Evolutionary conservation across 495 filamentous ascomycete genomes (phyloP).

Genomic region (Annulohypoxylon nitens): DNA sequence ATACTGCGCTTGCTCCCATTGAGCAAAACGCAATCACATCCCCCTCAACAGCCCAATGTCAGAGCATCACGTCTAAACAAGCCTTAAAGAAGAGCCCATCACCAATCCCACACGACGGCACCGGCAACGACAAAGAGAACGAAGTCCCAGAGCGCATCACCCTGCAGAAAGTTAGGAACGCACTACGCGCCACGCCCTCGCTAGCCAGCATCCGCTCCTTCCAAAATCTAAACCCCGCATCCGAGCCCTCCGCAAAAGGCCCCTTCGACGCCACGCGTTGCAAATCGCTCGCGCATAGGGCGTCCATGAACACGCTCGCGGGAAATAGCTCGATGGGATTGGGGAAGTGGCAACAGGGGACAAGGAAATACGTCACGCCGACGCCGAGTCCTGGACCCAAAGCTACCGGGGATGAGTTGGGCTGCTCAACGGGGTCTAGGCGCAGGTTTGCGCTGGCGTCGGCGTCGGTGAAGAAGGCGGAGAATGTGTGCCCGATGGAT

Average conservation of each 20-base stretch:
- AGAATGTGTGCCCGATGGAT: constrained; percentile 46
- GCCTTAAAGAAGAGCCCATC: constrained; percentile 51
- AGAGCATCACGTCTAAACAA: constrained; percentile 54
- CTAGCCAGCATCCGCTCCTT: constrained; percentile 21
- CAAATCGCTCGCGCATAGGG: constrained; percentile 37
- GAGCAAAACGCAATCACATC: constrained; percentile 40
- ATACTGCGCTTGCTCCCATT: constrained; percentile 27
- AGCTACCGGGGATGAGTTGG: constrained; percentile 49
- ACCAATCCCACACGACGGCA: neutral
- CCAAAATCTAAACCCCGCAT: neutral
- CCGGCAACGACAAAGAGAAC: constrained; percentile 30
- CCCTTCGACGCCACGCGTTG: constrained; percentile 25
- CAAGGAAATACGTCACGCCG: constrained; percentile 16
- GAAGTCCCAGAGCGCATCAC: constrained; percentile 23
- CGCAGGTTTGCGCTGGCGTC: constrained; percentile 43
- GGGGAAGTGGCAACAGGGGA: constrained; percentile 42
- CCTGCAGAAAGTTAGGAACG: neutral
- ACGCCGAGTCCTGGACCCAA: constrained; percentile 54
- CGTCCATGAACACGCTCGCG: constrained; percentile 50
- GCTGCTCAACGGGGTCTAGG: constrained; percentile 39
- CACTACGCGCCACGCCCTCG: constrained; percentile 28
- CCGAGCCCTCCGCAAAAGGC: constrained; percentile 21
- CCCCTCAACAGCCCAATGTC: neutral
- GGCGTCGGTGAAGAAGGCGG: constrained; percentile 40
- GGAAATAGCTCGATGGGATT: constrained; percentile 47